Evolutionary conservation across 306 rosid species (phyloP).

Genomic region (Ammopiptanthus mongolicus): DNA sequence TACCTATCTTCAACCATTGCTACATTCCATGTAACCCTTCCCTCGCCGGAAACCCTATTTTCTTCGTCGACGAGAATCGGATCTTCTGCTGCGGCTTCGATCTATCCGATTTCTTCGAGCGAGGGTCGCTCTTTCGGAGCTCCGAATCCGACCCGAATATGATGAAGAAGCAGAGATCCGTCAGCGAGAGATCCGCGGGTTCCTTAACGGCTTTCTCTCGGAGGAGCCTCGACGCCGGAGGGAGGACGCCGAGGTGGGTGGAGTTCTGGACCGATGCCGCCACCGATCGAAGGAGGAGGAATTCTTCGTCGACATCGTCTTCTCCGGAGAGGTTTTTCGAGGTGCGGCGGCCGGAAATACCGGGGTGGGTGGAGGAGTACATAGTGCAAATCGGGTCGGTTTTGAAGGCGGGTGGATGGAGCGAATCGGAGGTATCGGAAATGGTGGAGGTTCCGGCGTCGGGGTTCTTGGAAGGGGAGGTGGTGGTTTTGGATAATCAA

Average conservation of each 20-base stretch:
- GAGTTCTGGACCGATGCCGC: constrained; percentile 98
- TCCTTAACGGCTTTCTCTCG: constrained; percentile 58
- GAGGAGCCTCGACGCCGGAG: constrained; percentile 70
- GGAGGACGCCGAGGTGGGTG: constrained; percentile 93
- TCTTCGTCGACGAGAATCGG: constrained; percentile 86
- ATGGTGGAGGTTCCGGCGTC: constrained; percentile 74
- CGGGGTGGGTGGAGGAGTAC: constrained; percentile 85
- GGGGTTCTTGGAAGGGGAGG: constrained; percentile 74
- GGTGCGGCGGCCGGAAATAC: constrained; percentile 41
- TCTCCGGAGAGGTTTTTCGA: constrained; percentile 81
- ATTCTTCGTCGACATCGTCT: constrained; percentile 45
- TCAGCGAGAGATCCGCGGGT: constrained; percentile 73
- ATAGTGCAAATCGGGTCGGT: constrained; percentile 72
- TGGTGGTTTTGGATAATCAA: constrained; percentile 79
- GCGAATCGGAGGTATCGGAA: constrained; percentile 73
- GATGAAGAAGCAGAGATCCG: constrained; percentile 69
- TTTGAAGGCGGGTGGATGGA: constrained; percentile 80
- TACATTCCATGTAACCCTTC: constrained; percentile 95
- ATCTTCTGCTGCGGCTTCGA: constrained; percentile 91
- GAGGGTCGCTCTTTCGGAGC: constrained; percentile 60
- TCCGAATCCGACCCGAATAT: constrained; percentile 46
- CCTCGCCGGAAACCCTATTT: constrained; percentile 85
- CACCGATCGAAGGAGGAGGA: constrained; percentile 65
- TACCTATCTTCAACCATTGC: constrained; percentile 92
- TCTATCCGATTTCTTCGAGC: constrained; percentile 89